These are phyloP conservation scores for Rhodotorula paludigena DNA, from an alignment of 768 basidiomycete genomes.

Conservation along the genomic window DNA sequence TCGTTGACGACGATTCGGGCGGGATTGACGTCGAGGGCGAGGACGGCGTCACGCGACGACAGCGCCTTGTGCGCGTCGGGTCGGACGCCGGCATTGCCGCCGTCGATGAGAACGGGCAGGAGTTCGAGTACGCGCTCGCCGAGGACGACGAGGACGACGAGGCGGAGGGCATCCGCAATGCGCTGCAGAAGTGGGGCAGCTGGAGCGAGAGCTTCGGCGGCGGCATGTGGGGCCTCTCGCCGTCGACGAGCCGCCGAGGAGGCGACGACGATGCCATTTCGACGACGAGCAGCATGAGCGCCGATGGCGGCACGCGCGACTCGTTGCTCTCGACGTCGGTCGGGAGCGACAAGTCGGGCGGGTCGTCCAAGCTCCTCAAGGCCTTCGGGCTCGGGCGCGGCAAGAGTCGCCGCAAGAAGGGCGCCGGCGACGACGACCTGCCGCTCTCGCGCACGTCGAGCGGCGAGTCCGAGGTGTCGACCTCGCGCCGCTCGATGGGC, in stretches of 20 bases:
- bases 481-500: not conserved
- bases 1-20: conserved; percentile 21
- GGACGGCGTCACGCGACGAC: not conserved
- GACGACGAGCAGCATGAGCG: not conserved
- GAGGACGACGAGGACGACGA: not conserved
- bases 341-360: not conserved
- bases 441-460: conserved; percentile 6
- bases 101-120: conserved; percentile 8
- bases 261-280: conserved; percentile 19
- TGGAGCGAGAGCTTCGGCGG: conserved; percentile 20
- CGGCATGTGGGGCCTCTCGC: conserved; percentile 2
- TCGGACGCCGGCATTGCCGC: not conserved
- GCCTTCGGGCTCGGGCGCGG: conserved; percentile 17
- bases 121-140: not conserved
- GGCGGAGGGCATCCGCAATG: not conserved
- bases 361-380: conserved; percentile 29
- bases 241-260: not conserved
- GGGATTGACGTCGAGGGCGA: not conserved
- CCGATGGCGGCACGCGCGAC: not conserved
- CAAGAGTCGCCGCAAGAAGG: not conserved
- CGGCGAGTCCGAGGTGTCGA: conserved; percentile 9
- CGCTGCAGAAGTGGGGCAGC: conserved; percentile 3
- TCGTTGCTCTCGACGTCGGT: not conserved
- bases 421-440: not conserved
- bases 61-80: not conserved